phyloP scores from a whole-genome alignment of 352 stramenopile genomes.

The Globisporangium sylvaticum region DNA sequence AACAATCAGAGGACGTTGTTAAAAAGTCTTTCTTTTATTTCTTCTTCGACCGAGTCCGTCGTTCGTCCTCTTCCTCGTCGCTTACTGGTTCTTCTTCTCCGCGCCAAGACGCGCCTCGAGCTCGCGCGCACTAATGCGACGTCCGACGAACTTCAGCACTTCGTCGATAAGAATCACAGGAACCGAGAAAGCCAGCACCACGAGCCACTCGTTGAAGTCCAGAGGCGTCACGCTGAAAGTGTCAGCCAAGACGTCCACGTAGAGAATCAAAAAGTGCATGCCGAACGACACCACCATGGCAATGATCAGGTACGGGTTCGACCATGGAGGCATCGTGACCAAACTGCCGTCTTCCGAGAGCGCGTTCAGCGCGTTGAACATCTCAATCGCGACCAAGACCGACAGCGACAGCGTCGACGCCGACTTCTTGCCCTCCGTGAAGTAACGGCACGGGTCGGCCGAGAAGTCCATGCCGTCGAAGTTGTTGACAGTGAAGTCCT shows the following conservation, averaged over 20 bases:
- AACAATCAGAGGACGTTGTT: background rate
- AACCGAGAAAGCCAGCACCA: slow-evolving; percentile 91
- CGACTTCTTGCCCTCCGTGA: slow-evolving; percentile 89
- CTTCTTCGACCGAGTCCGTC: background rate
- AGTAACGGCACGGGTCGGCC: slow-evolving; percentile 90
- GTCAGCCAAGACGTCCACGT: slow-evolving; percentile 89
- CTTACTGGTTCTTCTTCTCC: slow-evolving; percentile 55
- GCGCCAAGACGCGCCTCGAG: slow-evolving; percentile 53
- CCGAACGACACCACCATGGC: slow-evolving; percentile 92
- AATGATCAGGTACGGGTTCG: slow-evolving; percentile 92
- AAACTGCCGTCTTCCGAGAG: slow-evolving; percentile 91
- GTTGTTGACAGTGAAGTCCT: slow-evolving; percentile 90
- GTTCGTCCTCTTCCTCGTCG: background rate
- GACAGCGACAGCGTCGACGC: slow-evolving; percentile 92
- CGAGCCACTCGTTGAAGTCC: slow-evolving; percentile 89
- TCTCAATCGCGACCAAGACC: slow-evolving; percentile 93
- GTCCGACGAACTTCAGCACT: slow-evolving; percentile 91
- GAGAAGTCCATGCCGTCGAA: slow-evolving; percentile 90
- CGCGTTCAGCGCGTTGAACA: slow-evolving; percentile 95
- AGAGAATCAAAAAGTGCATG: slow-evolving; percentile 94
- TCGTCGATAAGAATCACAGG: slow-evolving; percentile 94
- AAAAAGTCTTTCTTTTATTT: slow-evolving; percentile 9
- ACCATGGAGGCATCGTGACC: slow-evolving; percentile 91
- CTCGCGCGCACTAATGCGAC: slow-evolving; percentile 72
- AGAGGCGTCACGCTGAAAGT: slow-evolving; percentile 93